phyloP scores from a whole-genome alignment of 768 basidiomycete genomes.

The Amanita rubescens region DNA sequence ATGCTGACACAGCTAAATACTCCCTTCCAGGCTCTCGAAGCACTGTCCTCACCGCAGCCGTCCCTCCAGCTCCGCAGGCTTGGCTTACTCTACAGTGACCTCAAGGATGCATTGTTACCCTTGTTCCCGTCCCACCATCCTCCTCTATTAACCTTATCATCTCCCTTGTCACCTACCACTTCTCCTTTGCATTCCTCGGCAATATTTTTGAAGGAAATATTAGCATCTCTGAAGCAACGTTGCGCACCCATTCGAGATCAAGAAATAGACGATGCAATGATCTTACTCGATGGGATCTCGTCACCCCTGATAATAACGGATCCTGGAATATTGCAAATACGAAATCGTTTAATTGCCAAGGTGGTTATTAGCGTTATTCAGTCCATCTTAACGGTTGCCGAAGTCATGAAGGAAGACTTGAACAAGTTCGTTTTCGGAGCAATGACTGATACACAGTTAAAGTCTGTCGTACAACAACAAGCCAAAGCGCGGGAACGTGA shows the following conservation, averaged over 20 bases:
- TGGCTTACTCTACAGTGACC: constrained; percentile 46
- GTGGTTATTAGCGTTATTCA: constrained; percentile 42
- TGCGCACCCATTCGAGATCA: constrained; percentile 63
- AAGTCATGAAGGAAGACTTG: constrained; percentile 64
- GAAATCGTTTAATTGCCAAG: constrained; percentile 28
- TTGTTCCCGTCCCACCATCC: constrained; percentile 53
- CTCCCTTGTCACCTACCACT: constrained; percentile 60
- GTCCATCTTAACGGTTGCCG: constrained; percentile 42
- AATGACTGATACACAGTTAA: constrained; percentile 59
- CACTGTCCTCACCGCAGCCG: constrained; percentile 51
- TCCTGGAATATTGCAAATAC: neutral
- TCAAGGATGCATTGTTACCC: constrained; percentile 40
- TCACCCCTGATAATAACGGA: neutral
- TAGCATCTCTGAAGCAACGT: constrained; percentile 45
- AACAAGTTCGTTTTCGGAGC: constrained; percentile 56
- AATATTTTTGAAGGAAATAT: constrained; percentile 46
- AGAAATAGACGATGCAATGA: constrained; percentile 38
- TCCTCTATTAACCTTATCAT: constrained; percentile 43
- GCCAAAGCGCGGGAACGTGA: constrained; percentile 49
- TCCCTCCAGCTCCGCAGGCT: constrained; percentile 53
- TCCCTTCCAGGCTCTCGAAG: constrained; percentile 39
- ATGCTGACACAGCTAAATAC: neutral
- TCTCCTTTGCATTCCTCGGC: constrained; percentile 55
- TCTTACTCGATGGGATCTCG: constrained; percentile 18
- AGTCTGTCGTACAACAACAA: constrained; percentile 39